phyloP scores from a whole-genome alignment of 805 yeast species.

The Nakazawaea ernobii region DNA sequence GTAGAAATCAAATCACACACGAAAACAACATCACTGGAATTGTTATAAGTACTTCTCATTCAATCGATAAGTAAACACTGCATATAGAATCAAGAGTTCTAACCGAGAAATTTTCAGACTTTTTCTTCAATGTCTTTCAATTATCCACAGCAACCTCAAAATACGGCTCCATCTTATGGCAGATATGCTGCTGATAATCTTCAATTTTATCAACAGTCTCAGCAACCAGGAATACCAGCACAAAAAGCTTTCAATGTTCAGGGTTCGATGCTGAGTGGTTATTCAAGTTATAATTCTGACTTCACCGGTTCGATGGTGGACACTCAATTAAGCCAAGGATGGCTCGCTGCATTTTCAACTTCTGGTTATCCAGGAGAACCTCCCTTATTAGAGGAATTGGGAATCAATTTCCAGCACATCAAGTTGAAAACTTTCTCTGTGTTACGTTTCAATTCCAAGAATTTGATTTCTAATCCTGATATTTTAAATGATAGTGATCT shows the following conservation, averaged over 20 bases:
- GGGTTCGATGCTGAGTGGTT: slow-evolving; percentile 34
- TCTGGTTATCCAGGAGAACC: slow-evolving; percentile 95
- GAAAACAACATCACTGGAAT: neutral
- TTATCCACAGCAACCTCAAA: slow-evolving; percentile 17
- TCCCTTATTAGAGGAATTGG: slow-evolving; percentile 85
- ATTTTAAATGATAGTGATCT: slow-evolving; percentile 84
- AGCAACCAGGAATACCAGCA: neutral
- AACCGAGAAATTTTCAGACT: too few species aligned
- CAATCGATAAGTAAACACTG: too few species aligned
- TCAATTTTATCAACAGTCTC: slow-evolving; percentile 11
- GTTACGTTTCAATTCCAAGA: slow-evolving; percentile 57
- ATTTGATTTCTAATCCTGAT: slow-evolving; percentile 55
- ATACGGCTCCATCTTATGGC: neutral
- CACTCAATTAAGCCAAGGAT: slow-evolving; percentile 56
- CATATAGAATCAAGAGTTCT: too few species aligned
- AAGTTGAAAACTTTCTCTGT: slow-evolving; percentile 81
- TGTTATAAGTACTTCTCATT: neutral
- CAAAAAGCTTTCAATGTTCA: slow-evolving; percentile 7
- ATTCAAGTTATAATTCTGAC: slow-evolving; percentile 28
- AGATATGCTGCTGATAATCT: slow-evolving; percentile 10
- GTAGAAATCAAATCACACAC: neutral
- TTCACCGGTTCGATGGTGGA: slow-evolving; percentile 36
- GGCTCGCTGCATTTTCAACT: slow-evolving; percentile 88
- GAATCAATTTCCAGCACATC: slow-evolving; percentile 87
- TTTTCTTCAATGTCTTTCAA: slow-evolving; percentile 26